Evolutionary conservation across 2,329 filamentous ascomycete genomes (phyloP), one percentile per base, ranked within the genome.

Genomic region (Myriosclerotinia curreyana): DNA sequence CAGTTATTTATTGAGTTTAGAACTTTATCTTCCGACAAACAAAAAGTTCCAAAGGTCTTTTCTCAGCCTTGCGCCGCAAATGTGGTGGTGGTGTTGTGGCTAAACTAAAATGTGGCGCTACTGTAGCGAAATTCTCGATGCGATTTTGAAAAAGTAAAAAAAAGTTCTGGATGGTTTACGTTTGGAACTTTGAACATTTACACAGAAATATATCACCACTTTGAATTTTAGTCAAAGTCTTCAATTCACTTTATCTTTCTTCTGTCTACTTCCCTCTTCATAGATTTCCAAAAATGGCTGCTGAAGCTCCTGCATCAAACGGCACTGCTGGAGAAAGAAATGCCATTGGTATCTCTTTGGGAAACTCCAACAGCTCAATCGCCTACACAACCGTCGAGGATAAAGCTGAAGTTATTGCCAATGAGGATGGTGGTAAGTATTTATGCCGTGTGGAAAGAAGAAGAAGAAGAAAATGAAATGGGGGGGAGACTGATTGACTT

Each of bases 361-460:
- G 95, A 80, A 99, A 98, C 82, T 93, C 92, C 67, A 96, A 96
- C 87, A 96, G 92, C 81, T 97, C 92, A 66, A 97, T 99, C 79
- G 94, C 94, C 73, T 92, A 88, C 77, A 96, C 93, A 76, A 96
- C 92, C 54, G 85, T 88, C 67, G 94, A 98, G 75, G 94, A 96
- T 79, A 96, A 96, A 82, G 89, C 92, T 69, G 92, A 97, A 77
- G 94, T 99, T 69, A 98, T 99, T 80, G 95, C 95, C 75, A 98
- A 99, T 80, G 95, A 98, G 81, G 95, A 98, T 76, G 95, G 95
- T 83, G 91, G 91, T 92, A 77, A 75, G 86, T 79, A 34, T n/a
- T 34, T 52, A 53, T 63, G 52, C 14, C 28, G 11, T 28, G 17
- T 17, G 42, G 12, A 31, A 31, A 31, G 5, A 5, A 31, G 28